Conservation (phyloP, 495 filamentous ascomycete genomes). For the Cenococcum geophilum region DNA sequence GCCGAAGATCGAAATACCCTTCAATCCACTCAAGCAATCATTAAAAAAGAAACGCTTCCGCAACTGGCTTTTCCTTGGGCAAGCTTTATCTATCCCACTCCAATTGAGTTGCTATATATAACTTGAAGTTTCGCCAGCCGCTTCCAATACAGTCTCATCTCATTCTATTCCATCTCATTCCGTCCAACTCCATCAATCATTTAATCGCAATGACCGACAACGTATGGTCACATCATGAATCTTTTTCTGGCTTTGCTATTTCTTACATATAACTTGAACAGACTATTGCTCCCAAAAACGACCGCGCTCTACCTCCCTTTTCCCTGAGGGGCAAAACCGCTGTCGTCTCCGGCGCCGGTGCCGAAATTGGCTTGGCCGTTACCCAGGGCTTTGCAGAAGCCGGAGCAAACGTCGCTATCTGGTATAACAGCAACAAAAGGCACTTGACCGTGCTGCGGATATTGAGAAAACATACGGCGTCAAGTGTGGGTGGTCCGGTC, state of each 20-base stretch:
- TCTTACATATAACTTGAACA: not conserved
- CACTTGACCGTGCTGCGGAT: conserved; percentile 60
- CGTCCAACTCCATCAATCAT: not conserved
- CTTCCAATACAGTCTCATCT: too few relatives aligned
- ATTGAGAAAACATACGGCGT: conserved; percentile 75
- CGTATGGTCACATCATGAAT: not conserved
- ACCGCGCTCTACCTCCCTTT: conserved; percentile 53
- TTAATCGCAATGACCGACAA: not conserved
- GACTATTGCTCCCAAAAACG: conserved; percentile 6
- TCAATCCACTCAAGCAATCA: too few relatives aligned
- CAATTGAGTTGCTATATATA: too few relatives aligned
- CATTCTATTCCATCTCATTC: too few relatives aligned
- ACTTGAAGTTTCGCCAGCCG: too few relatives aligned
- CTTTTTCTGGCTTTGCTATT: not conserved
- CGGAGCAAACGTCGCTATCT: conserved; percentile 49
- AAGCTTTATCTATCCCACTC: too few relatives aligned
- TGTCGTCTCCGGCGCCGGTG: conserved; percentile 60
- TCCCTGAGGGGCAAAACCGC: conserved; percentile 65
- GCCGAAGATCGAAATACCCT: too few relatives aligned
- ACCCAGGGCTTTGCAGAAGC: conserved; percentile 63
- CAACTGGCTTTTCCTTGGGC: too few relatives aligned
- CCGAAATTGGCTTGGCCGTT: conserved; percentile 64
- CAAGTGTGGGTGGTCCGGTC: conserved; percentile 51
- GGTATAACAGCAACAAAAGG: conserved; percentile 56
- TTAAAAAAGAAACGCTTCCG: too few relatives aligned